Evolutionary conservation across 352 stramenopile species (phyloP).

Genomic region (Phytophthora constricta): DNA sequence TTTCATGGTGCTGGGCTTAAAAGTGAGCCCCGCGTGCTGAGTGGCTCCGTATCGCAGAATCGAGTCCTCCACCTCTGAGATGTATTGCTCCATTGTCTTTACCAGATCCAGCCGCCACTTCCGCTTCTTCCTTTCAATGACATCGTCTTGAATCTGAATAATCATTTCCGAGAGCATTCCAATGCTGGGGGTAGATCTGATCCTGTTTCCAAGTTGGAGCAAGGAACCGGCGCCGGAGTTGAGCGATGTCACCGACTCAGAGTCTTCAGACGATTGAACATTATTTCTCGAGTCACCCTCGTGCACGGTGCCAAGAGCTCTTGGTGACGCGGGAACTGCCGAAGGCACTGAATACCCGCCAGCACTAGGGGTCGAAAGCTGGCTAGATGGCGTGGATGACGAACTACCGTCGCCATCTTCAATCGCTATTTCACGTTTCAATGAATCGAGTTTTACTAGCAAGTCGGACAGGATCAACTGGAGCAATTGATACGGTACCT

Average conservation of each 20-base stretch:
- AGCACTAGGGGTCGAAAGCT: constrained; percentile 53
- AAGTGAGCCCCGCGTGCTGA: constrained; percentile 74
- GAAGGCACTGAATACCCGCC: constrained; percentile 39
- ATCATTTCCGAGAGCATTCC: constrained; percentile 89
- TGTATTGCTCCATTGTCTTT: constrained; percentile 82
- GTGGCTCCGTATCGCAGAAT: constrained; percentile 78
- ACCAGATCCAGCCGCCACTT: constrained; percentile 83
- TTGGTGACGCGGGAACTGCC: constrained; percentile 32
- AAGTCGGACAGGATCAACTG: constrained; percentile 82
- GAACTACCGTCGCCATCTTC: constrained; percentile 45
- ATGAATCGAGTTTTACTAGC: constrained; percentile 65
- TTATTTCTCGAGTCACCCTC: constrained; percentile 35
- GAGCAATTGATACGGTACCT: constrained; percentile 85
- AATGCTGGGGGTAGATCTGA: constrained; percentile 53
- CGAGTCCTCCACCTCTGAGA: constrained; percentile 78
- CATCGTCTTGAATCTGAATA: constrained; percentile 86
- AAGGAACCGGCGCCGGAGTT: constrained; percentile 20
- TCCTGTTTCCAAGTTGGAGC: constrained; percentile 22
- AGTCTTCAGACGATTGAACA: constrained; percentile 20
- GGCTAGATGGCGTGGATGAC: constrained; percentile 59
- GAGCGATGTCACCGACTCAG: constrained; percentile 14
- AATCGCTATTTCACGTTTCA: constrained; percentile 59
- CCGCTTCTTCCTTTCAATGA: constrained; percentile 76
- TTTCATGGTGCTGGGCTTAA: constrained; percentile 91
- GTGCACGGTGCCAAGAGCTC: constrained; percentile 40